Conservation (phyloP, 2,329 filamentous ascomycete species). For the Juglanconis oblonga region DNA sequence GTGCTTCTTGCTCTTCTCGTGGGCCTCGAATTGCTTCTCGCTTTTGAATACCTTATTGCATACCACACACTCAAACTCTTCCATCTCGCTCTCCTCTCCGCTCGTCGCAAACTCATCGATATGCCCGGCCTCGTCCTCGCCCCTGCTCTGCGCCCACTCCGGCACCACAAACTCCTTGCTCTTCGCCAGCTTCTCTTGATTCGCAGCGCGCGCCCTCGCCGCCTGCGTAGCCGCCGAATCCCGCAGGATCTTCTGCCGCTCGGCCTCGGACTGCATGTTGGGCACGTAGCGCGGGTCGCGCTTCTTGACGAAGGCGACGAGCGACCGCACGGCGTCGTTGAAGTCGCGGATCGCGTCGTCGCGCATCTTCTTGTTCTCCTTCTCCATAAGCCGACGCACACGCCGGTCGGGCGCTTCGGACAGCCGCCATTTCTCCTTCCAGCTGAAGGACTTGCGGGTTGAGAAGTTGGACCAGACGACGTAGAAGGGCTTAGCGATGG, state of each 20-base stretch:
- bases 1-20: constrained; percentile 97
- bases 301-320: constrained; percentile 87
- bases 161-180: constrained; percentile 56
- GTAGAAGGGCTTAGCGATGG: constrained; percentile 79
- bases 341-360: constrained; percentile 84
- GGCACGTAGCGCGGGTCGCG: constrained; percentile 81
- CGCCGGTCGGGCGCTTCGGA: constrained; percentile 85
- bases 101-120: constrained; percentile 57
- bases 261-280: constrained; percentile 73
- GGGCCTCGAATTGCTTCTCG: constrained; percentile 84
- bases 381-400: constrained; percentile 83
- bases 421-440: constrained; percentile 81
- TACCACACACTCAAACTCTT: constrained; percentile 69
- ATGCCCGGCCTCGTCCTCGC: constrained; percentile 47
- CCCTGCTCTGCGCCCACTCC: constrained; percentile 68
- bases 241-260: constrained; percentile 74
- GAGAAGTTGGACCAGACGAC: constrained; percentile 74
- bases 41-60: constrained; percentile 85
- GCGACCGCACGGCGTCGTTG: constrained; percentile 83
- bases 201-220: constrained; percentile 75
- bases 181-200: constrained; percentile 66
- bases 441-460: constrained; percentile 82
- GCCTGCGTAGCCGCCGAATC: constrained; percentile 82
- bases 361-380: constrained; percentile 82
- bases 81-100: constrained; percentile 53